Conservation (phyloP, 1,139 yeast species). For the Yamadazyma buinensis region DNA sequence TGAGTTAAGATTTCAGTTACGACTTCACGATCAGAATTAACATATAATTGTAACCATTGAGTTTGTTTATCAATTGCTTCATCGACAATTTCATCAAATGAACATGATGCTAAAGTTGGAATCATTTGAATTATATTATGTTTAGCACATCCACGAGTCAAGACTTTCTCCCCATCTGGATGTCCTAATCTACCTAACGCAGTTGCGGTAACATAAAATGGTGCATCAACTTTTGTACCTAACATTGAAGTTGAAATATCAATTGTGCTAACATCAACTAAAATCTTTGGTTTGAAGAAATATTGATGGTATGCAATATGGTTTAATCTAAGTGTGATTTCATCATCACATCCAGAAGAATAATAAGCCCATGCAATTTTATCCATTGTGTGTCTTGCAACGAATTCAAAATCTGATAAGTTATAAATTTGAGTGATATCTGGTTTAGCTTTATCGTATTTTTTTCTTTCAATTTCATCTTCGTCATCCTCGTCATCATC, state of each 20-base stretch:
- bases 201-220: slow-evolving; percentile 76
- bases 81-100: slow-evolving; percentile 67
- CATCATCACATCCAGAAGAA: slow-evolving; percentile 91
- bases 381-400: slow-evolving; percentile 69
- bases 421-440: slow-evolving; percentile 64
- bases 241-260: slow-evolving; percentile 39
- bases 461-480: slow-evolving; percentile 27
- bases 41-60: slow-evolving; percentile 91
- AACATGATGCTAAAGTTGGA: slow-evolving; percentile 73
- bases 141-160: slow-evolving; percentile 68
- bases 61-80: slow-evolving; percentile 49
- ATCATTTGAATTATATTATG: slow-evolving; percentile 76
- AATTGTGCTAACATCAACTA: slow-evolving; percentile 62
- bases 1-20: slow-evolving; percentile 60
- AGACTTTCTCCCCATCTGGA: slow-evolving; percentile 71
- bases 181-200: slow-evolving; percentile 81
- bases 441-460: slow-evolving; percentile 45
- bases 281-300: slow-evolving; percentile 76
- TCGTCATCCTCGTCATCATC: slow-evolving; percentile 32
- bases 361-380: slow-evolving; percentile 89
- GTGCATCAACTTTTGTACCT: slow-evolving; percentile 40
- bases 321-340: slow-evolving; percentile 82
- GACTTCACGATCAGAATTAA: slow-evolving; percentile 55
- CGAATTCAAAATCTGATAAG: slow-evolving; percentile 74
- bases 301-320: slow-evolving; percentile 84